Evolutionary conservation across 2,329 filamentous ascomycete genomes (phyloP).

Genomic region (Fusarium brevicatenulatum): DNA sequence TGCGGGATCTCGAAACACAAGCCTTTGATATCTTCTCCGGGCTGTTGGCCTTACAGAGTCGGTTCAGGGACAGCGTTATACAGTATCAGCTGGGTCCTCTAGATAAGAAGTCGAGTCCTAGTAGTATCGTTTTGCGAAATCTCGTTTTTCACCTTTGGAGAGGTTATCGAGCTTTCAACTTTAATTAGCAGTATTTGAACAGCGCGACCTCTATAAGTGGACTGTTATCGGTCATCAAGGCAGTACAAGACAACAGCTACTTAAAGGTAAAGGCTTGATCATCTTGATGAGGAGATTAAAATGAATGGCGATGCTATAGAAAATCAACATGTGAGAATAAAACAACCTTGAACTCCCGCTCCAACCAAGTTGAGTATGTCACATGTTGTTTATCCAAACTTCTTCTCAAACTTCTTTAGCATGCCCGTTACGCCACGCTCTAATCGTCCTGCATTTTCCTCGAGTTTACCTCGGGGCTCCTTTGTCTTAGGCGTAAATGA

Average conservation of each 20-base stretch:
- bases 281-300: not conserved
- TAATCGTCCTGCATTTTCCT: constrained; percentile 71
- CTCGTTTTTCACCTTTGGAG: not conserved
- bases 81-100: not conserved
- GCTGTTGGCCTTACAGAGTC: not conserved
- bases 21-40: not conserved
- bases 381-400: constrained; percentile 60
- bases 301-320: not conserved
- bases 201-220: not conserved
- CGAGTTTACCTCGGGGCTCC: constrained; percentile 64
- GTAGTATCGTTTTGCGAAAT: not conserved
- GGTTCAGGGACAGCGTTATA: not conserved
- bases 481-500: constrained; percentile 54
- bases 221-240: not conserved
- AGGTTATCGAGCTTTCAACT: not conserved
- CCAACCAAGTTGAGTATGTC: not conserved
- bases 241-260: not conserved
- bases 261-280: not conserved
- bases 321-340: constrained; percentile 20
- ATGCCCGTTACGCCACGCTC: constrained; percentile 78
- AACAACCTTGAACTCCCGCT: constrained; percentile 25
- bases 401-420: constrained; percentile 83
- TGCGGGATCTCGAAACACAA: not conserved
- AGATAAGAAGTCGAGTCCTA: not conserved
- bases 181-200: not conserved